A percentile compares a stretch with the other conserved stretches of the same genome.
These are phyloP conservation scores for Oryza punctata DNA, from an alignment of 176 grass and related monocot genomes.

Conservation along the genomic window DNA sequence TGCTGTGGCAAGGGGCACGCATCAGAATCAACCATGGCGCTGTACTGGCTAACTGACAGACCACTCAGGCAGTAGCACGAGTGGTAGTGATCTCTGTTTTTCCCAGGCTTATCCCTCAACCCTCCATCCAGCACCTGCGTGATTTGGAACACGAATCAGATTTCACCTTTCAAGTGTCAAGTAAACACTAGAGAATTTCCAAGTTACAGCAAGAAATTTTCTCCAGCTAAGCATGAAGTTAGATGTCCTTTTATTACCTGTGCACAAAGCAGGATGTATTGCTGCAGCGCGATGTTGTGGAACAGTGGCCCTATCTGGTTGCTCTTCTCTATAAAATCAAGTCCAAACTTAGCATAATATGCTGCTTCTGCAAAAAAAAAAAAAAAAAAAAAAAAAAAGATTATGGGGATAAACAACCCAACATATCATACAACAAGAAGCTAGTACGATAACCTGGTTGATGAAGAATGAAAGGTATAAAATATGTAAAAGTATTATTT, in stretches of 20 bases:
- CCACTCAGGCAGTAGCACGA: conserved; percentile 96
- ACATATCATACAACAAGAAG: background rate
- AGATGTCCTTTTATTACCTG: conserved; percentile 53
- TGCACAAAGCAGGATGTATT: conserved; percentile 90
- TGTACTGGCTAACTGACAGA: conserved; percentile 74
- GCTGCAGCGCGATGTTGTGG: conserved; percentile 82
- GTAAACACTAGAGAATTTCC: background rate
- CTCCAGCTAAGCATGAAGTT: conserved; percentile 10
- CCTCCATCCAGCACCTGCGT: conserved; percentile 81
- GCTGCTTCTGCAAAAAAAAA: conserved; percentile 46
- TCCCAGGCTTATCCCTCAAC: conserved; percentile 94
- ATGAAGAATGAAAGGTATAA: conserved; percentile 15
- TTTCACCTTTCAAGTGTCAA: background rate
- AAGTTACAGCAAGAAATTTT: background rate
- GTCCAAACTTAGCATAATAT: conserved; percentile 65
- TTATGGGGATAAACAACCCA: background rate
- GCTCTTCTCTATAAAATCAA: conserved; percentile 54
- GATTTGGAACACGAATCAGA: background rate
- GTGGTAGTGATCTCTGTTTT: conserved; percentile 81
- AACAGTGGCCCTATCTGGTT: conserved; percentile 73
- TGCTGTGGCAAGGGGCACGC: conserved; percentile 55
- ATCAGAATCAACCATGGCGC: conserved; percentile 46
- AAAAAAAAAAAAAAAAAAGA: conserved; percentile 22
- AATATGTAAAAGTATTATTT: background rate
- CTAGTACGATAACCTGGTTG: background rate